Evolutionary conservation across 108 stramenopile species (phyloP).

Genomic region (Epithemia pelagica): DNA sequence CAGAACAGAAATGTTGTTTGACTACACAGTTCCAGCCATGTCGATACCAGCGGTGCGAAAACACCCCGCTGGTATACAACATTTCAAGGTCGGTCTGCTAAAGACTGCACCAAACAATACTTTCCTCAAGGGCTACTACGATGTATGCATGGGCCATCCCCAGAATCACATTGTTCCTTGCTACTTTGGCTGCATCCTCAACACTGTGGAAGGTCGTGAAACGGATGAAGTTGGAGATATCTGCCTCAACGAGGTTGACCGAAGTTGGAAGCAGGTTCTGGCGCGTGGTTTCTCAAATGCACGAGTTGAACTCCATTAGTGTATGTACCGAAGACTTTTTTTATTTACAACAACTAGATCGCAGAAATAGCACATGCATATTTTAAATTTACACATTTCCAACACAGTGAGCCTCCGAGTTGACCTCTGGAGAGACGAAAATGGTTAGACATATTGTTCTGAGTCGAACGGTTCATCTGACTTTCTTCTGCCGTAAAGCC

Average conservation of each 20-base stretch:
- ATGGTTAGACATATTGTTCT: too few species aligned
- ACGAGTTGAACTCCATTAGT: background rate
- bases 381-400: too few species aligned
- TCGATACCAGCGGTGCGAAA: constrained; percentile 20
- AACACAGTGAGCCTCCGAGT: too few species aligned
- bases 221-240: constrained; percentile 61
- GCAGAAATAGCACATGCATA: too few species aligned
- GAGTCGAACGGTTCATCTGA: too few species aligned
- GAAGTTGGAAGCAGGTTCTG: constrained; percentile 16
- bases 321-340: too few species aligned
- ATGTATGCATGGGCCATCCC: constrained; percentile 53
- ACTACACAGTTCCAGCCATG: constrained; percentile 63
- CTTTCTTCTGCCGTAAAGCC: too few species aligned
- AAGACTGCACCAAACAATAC: constrained; percentile 33
- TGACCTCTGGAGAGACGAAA: too few species aligned
- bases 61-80: constrained; percentile 24
- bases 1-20: constrained; percentile 47
- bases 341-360: too few species aligned
- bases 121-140: constrained; percentile 58
- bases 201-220: constrained; percentile 46
- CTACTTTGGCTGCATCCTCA: constrained; percentile 64
- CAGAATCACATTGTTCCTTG: constrained; percentile 67
- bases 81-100: constrained; percentile 53
- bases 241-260: constrained; percentile 6
- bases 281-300: constrained; percentile 11